phyloP scores from a whole-genome alignment of 768 basidiomycete species.

The Calocera viscosa region DNA sequence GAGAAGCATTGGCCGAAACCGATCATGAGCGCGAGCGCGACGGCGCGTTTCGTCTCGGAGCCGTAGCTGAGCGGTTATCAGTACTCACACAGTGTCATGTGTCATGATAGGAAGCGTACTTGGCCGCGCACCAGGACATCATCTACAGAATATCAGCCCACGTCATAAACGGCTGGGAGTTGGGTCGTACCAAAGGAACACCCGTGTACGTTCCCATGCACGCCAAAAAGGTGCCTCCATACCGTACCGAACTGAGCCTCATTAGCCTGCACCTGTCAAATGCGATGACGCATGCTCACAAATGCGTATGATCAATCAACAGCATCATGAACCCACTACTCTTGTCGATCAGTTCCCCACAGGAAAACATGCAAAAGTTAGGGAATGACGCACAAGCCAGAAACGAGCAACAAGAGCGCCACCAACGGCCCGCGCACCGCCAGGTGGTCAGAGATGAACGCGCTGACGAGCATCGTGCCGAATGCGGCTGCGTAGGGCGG shows the following conservation, averaged over 20 bases:
- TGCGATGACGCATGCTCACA: neutral
- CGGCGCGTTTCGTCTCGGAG: conserved; percentile 63
- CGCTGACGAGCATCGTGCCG: conserved; percentile 43
- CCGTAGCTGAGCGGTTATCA: conserved; percentile 49
- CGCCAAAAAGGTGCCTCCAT: conserved; percentile 67
- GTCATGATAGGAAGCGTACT: neutral
- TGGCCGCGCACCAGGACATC: neutral
- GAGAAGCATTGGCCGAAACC: conserved; percentile 53
- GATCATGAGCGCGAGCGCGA: conserved; percentile 68
- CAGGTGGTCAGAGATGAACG: conserved; percentile 53
- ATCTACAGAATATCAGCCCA: neutral
- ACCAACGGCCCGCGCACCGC: conserved; percentile 39
- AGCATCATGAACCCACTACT: neutral
- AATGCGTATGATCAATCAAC: neutral
- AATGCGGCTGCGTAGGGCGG: conserved; percentile 71
- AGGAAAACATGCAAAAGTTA: neutral
- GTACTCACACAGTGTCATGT: neutral
- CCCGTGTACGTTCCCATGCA: conserved; percentile 65
- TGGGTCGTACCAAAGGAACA: conserved; percentile 42
- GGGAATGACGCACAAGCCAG: conserved; percentile 7
- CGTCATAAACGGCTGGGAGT: neutral
- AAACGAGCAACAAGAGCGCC: conserved; percentile 17
- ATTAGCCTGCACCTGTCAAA: conserved; percentile 37
- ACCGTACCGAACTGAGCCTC: conserved; percentile 49
- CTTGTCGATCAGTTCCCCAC: neutral